phyloP scores from a whole-genome alignment of 2,329 filamentous ascomycete species.

The Talaromyces rugulosus region DNA sequence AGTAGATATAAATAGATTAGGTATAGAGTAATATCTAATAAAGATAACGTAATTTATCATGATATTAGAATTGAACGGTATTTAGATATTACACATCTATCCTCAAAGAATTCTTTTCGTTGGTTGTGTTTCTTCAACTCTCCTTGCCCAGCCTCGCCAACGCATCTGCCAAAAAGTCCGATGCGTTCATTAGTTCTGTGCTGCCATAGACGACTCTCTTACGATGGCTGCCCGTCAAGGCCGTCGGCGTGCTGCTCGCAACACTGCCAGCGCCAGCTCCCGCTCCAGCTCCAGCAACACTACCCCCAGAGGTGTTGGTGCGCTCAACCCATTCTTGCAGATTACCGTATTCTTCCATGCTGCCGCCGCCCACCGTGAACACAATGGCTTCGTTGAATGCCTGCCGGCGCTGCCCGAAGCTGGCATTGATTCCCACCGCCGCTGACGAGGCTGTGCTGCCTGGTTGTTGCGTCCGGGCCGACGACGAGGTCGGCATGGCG shows the following conservation, averaged over 20 bases:
- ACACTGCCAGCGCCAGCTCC: slow-evolving; percentile 22
- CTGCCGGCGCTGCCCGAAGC: slow-evolving; percentile 84
- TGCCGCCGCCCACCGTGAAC: slow-evolving; percentile 93
- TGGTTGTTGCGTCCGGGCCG: slow-evolving; percentile 41
- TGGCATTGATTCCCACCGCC: slow-evolving; percentile 68
- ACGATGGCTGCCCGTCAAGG: slow-evolving; percentile 49
- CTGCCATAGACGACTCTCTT: slow-evolving; percentile 91
- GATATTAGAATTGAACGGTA: background rate
- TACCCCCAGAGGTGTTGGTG: slow-evolving; percentile 56
- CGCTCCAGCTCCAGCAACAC: slow-evolving; percentile 36
- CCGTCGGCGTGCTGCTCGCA: background rate
- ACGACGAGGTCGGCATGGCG: slow-evolving; percentile 77
- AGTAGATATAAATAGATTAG: background rate
- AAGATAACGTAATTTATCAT: too few species aligned
- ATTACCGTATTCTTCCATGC: slow-evolving; percentile 98
- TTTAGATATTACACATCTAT: slow-evolving; percentile 8
- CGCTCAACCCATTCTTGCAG: slow-evolving; percentile 91
- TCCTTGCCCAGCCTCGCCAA: slow-evolving; percentile 56
- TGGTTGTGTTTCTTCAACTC: slow-evolving; percentile 27
- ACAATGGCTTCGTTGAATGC: slow-evolving; percentile 87
- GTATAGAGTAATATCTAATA: background rate
- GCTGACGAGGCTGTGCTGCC: slow-evolving; percentile 34
- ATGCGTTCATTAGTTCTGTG: slow-evolving; percentile 67
- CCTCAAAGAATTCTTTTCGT: background rate
- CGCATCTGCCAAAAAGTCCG: slow-evolving; percentile 57